phyloP scores from a whole-genome alignment of 2,329 filamentous ascomycete species.

The Colletotrichum chrysophilum region DNA sequence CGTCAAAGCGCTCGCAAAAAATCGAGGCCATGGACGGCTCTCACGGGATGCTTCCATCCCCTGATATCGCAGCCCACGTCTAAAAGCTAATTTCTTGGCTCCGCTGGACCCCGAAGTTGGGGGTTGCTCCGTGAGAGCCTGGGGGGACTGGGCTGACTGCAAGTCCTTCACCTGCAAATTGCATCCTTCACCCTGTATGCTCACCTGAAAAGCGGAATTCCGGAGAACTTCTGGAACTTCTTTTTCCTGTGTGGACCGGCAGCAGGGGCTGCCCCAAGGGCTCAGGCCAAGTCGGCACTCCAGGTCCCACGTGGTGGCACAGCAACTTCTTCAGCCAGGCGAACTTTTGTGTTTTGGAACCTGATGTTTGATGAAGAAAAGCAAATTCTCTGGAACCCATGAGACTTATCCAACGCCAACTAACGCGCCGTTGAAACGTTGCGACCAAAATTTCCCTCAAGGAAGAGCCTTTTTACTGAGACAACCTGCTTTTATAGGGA shows the following conservation, averaged over 20 bases:
- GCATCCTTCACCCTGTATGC: not conserved
- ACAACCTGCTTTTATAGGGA: not conserved
- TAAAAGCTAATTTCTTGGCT: not conserved
- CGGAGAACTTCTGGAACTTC: slow-evolving; percentile 1
- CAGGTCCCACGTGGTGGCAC: not conserved
- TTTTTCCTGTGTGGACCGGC: not conserved
- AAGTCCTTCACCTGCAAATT: not conserved
- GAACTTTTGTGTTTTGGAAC: not conserved
- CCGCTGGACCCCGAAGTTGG: not conserved
- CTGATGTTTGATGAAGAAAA: not conserved
- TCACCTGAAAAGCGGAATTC: slow-evolving; percentile 11
- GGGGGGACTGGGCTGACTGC: not conserved
- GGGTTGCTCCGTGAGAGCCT: not conserved
- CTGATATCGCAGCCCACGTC: not conserved
- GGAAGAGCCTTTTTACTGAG: not conserved
- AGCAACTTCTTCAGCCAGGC: not conserved
- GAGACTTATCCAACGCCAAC: not conserved
- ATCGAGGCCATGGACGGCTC: not conserved
- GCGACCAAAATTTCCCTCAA: not conserved
- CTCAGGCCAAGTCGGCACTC: not conserved
- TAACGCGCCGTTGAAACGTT: not conserved
- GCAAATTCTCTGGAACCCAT: not conserved
- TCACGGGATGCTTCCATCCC: not conserved
- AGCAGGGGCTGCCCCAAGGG: not conserved
- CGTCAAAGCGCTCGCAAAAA: not conserved